Base-by-base conservation (phyloP, 2,329 filamentous ascomycete species). In the Calonectria hongkongensis region DNA sequence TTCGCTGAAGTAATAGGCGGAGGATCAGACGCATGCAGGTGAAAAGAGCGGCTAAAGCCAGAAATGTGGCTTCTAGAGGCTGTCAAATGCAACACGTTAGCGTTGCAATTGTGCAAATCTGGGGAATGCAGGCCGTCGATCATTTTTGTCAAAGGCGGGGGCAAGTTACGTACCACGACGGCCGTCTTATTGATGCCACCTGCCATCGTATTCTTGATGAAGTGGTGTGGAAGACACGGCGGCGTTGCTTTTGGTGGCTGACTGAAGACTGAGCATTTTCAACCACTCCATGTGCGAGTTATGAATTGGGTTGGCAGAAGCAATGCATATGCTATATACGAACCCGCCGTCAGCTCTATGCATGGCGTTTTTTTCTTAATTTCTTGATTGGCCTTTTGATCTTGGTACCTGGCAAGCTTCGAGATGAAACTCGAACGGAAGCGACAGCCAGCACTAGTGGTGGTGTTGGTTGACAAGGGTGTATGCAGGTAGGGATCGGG, bases 31-130 rank as follows among this genome's bases (percentile, higher is more conserved):
- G 80, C 75, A 30, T 73, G 25, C 0, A 81, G 74, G 50, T 66
- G 30, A 82, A 70, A 9, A 77, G 12, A 3, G 76, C 48, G 43
- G 80, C 74, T 27, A 81, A 28, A 4, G 54, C 63, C 8, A 82
- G 66, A 21, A 82, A 78, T 28, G 75, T 67, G 68, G 77, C 77
- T 75, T 82, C 80, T 51, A 82, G 78, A 33, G 80, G 80, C 80
- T 81, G 63, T n/a, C 45, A 66, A 28, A 62, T 70, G 21, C 63
- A 51, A 9, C 60, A 21, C 21, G 33, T 66, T 33, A 66, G 63
- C 48, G 33, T 66, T 51, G 21, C 8, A 36, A 18, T 28, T 62
- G 16, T 15, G 18, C 58, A 41, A 39, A 62, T 62, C 33, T 30
- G 18, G 21, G 36, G 16, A 43, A 36, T 33, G 39, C 47, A 30